Evolutionary conservation across 192 early-diverging fungal genomes (phyloP).

Genomic region (Coemansia sp.): DNA sequence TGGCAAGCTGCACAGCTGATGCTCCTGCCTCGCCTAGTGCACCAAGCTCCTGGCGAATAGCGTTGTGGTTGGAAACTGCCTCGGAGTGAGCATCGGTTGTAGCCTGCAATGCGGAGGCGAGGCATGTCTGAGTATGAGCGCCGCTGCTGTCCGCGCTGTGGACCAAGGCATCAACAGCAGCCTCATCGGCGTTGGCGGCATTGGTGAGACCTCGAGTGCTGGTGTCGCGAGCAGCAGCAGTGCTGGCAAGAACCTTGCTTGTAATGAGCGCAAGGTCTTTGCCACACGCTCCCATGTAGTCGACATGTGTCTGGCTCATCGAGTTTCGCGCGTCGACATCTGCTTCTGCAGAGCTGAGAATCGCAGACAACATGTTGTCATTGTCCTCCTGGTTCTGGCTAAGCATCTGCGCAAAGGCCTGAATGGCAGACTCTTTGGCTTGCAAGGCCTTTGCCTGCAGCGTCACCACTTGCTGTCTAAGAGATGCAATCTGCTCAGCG

Average conservation of each 20-base stretch:
- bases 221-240: neutral
- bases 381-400: constrained; percentile 1
- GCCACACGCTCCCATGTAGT: neutral
- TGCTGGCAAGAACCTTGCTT: neutral
- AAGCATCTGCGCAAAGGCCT: constrained; percentile 11
- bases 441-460: constrained; percentile 1
- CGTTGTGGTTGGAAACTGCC: neutral
- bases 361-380: neutral
- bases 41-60: neutral
- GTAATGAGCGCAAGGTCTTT: neutral
- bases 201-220: neutral
- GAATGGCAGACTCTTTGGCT: constrained; percentile 13
- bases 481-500: constrained; percentile 1
- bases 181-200: neutral
- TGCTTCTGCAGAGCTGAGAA: neutral
- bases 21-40: neutral
- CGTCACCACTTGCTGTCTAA: constrained; percentile 26
- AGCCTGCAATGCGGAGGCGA: neutral
- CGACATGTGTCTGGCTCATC: neutral
- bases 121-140: neutral
- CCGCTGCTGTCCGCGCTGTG: too few relatives aligned
- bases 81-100: neutral
- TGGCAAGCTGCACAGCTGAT: neutral
- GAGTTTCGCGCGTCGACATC: neutral
- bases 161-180: neutral